These are phyloP conservation scores for Fusarium torulosum DNA, from an alignment of 2,329 filamentous ascomycete species.

Conservation along the genomic window DNA sequence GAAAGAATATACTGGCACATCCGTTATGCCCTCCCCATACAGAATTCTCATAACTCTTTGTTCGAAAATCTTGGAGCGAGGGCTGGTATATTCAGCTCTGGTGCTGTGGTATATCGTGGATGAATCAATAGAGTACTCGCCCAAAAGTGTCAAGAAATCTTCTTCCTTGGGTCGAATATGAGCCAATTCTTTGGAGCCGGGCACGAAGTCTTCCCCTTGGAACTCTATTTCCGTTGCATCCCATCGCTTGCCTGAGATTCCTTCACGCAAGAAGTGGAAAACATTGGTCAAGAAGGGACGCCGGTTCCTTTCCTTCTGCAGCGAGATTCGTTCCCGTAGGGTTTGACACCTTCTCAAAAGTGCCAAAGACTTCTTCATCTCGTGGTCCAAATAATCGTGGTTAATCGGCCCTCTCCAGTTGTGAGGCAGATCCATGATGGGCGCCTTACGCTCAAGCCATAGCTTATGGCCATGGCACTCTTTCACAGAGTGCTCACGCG, in stretches of 20 bases:
- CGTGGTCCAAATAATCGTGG: constrained; percentile 37
- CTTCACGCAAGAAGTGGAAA: constrained; percentile 16
- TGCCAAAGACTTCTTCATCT: constrained; percentile 41
- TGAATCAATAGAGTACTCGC: constrained; percentile 26
- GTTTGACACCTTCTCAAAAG: constrained; percentile 28
- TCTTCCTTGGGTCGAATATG: constrained; percentile 44
- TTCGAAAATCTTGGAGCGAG: constrained; percentile 36
- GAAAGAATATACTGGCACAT: neutral
- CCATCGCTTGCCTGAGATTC: constrained; percentile 16
- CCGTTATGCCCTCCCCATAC: constrained; percentile 28
- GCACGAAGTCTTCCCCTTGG: constrained; percentile 16
- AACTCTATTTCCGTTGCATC: constrained; percentile 18
- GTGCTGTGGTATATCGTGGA: constrained; percentile 1
- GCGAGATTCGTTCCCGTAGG: constrained; percentile 15
- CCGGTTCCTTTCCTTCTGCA: constrained; percentile 31
- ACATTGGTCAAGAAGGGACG: constrained; percentile 37
- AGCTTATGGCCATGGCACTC: constrained; percentile 26
- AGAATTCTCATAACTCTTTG: constrained; percentile 44
- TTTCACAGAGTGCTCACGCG: constrained; percentile 31
- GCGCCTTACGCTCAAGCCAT: constrained; percentile 12
- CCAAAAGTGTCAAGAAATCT: constrained; percentile 43
- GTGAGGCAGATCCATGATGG: constrained; percentile 43
- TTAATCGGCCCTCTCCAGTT: constrained; percentile 45
- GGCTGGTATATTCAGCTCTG: neutral
- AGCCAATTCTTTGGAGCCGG: neutral